Base-by-base conservation (phyloP, 768 basidiomycete species). In the Naganishia friedmannii region DNA sequence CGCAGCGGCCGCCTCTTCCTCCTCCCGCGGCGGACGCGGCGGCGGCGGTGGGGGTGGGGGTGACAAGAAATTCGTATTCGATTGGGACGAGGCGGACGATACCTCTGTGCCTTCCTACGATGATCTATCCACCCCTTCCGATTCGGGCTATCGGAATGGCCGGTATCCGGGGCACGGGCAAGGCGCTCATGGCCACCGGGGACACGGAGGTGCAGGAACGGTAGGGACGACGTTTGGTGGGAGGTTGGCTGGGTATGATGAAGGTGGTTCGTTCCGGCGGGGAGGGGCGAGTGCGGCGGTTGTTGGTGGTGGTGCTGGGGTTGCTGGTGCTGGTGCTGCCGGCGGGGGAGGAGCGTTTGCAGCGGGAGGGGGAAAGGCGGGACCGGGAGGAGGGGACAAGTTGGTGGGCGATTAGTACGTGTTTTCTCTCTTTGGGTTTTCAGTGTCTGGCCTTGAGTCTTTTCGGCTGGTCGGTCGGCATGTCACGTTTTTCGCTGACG, bases 61-160 rank as follows among this genome's bases (percentile, higher is more conserved):
- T 83, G 93, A 94, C 81, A 88, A 92, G 82, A 95, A 95, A 82
- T 93, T 98, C 78, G 91, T 95, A n/a, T 99, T 99, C 77, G 96
- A 98, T 80, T 99, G 96, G 96, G 93, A 95, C 77, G 88, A 88
- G 58, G 90, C 90, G 79, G 96, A 99, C 76, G 96, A 99, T 80
- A 99, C 96, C 17, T 89, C 90, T 76, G 84, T 21, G 15, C 48
- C 23, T 4, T 2, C 3, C 3, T 21, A 21, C 6, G 6, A 12
- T 3, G 19, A n/a, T 21, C 48, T 51, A 1, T n/a, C 48, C 21
- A 3, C 31, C 77, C 8, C 46, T 56, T 21, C 81, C 81, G 54
- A 77, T 77, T 51, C 76, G 76, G 76, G 69, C 65, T n/a, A 67
- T 58, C 7, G 70, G 42, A 42, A 42, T 15, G 42, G 34, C 12